These are phyloP conservation scores for Brassica hybrid DNA, from an alignment of 441 rosid species.

Conservation along the genomic window DNA sequence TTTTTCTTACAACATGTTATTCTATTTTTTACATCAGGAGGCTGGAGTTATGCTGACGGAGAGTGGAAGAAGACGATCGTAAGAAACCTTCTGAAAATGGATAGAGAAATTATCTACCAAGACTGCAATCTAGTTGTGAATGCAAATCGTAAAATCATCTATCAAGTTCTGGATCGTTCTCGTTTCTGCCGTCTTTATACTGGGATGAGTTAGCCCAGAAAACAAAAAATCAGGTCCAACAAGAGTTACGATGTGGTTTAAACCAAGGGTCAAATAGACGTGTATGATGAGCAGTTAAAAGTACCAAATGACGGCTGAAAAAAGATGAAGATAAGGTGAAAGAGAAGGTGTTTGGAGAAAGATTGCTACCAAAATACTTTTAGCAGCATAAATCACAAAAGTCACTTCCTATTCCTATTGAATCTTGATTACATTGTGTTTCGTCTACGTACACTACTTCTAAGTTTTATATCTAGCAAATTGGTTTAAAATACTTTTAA, in stretches of 20 bases:
- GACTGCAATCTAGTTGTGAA: too few species aligned
- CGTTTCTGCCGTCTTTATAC: conserved; percentile 42
- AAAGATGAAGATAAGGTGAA: conserved; percentile 26
- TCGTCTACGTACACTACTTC: conserved; percentile 15
- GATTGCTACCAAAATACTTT: conserved; percentile 57
- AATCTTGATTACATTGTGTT: conserved; percentile 44
- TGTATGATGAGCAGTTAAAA: conserved; percentile 56
- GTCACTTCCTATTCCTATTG: conserved; percentile 77
- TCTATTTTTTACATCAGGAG: too few species aligned
- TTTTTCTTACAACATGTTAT: too few species aligned
- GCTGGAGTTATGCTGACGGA: too few species aligned
- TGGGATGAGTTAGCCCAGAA: conserved; percentile 39
- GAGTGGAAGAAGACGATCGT: too few species aligned
- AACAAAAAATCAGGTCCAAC: conserved; percentile 56
- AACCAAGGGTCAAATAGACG: conserved; percentile 60
- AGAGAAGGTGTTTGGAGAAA: conserved; percentile 42
- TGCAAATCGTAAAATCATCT: conserved; percentile 32
- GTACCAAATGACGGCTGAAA: conserved; percentile 26
- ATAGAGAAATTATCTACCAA: too few species aligned
- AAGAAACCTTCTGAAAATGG: too few species aligned
- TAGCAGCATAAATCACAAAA: conserved; percentile 61
- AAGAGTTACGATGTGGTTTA: conserved; percentile 69
- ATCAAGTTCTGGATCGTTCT: conserved; percentile 46
- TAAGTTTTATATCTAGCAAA: background rate
- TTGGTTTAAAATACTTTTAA: too few species aligned